Base-by-base conservation (phyloP, 75 land plant species). In the Cryptomeria japonica region DNA sequence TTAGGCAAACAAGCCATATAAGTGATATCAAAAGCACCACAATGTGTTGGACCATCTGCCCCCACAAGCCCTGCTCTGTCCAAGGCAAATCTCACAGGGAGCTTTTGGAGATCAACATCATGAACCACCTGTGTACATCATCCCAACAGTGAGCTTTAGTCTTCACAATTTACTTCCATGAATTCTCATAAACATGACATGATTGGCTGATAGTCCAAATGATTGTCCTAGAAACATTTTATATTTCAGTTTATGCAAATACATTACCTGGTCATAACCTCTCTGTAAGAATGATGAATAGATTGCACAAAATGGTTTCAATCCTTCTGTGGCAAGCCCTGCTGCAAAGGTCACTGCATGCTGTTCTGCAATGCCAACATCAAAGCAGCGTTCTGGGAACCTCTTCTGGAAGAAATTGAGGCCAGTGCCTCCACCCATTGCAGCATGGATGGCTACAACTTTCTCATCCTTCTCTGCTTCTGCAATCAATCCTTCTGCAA, bases 291-390 rank as follows among this genome's bases (percentile, higher is more conserved):
- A 97, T 14, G 98, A 93, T 18, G 97, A 97, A 86, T 96, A 96
- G 58, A 97, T 97, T n/a, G 96, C 95, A 84, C 96, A 94, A 85
- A 97, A 97, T 32, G 97, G 98, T 86, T 94, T 96, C 49, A 97
- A 86, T 18, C 98, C 98, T 79, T 96, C 97, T 15, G 95, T 85
- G 55, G 97, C 98, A 61, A 97, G 88, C 22, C 98, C 98, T 36
- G 98, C 98, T 41, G 98, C 97, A 86, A 97, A 97, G 22, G 98
- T 97, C 13, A 97, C 97, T 4, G 97, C 98, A 85, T 96, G 98
- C 86, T 96, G 98, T 83, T 96, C 97, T 15, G 97, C 98, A 58
- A 96, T 96, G 84, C 97, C 98, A 76, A 96, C 98, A 80, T 96
- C 98, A 46, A 96, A 96, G 86, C 96, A 96, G 37, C 95, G 91